Evolutionary conservation across 345 rosid species (phyloP), one percentile per base, ranked within the genome.

Genomic region (Limnanthes douglasii): DNA sequence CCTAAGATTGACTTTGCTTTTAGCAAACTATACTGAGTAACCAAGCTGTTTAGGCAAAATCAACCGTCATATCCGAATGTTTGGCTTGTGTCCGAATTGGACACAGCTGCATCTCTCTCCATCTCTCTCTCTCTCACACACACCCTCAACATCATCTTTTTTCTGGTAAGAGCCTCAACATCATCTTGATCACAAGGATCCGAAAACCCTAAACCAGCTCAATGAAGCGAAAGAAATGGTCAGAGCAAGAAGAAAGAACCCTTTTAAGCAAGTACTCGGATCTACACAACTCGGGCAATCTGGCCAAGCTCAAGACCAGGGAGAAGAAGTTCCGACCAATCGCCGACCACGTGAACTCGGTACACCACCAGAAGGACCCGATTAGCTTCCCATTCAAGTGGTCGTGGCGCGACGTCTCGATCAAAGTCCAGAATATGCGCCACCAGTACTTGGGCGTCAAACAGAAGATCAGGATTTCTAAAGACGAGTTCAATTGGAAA

Each of bases 341-440:
- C 11, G 90, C 90, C 0, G 84, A 78, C 37, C 80, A 74, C 39
- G 80, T 78, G 31, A 71, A 74, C 52, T 45, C 72, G 15, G 56
- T 66, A 13, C 84, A 74, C 59, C 75, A 74, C 50, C 63, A 65
- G 17, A 68, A 48, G 8, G 84, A 74, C 43, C 80, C 84, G 1
- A 14, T 40, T 23, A 48, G 50, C 59, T 78, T 68, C 58, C 84
- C 84, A 22, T 78, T 78, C 64, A 64, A 54, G 55, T 78, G 92
- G 92, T 68, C 84, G 3, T 74, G 92, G 92, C 69, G 92, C 6
- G 92, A 78, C 40, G 80, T 74, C 7, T 78, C 84, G 20, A 74
- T 78, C 37, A 74, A 78, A 51, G 80, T 74, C 34, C 90, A 78
- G 65, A 78, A 78, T 64, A 78, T 71, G 92, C 57, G 92, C 64